A percentile compares a stretch with the other conserved stretches of the same genome.
Evolutionary conservation across 441 rosid genomes (phyloP).

Genomic region (Populus hybrid): DNA sequence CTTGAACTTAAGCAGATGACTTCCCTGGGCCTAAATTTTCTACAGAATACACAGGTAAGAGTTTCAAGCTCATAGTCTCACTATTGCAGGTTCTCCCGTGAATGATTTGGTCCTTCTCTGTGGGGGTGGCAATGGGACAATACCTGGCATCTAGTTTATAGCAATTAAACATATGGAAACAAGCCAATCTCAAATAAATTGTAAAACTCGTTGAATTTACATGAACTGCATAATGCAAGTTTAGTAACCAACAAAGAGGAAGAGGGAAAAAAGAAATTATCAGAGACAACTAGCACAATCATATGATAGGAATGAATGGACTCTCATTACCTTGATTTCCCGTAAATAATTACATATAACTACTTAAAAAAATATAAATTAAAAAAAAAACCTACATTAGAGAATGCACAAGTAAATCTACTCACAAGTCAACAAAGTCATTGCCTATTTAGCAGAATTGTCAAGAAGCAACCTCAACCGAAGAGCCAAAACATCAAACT

Average conservation of each 20-base stretch:
- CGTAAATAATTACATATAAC: neutral
- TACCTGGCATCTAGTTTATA: neutral
- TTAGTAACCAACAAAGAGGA: neutral
- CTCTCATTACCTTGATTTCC: neutral
- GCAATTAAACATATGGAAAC: neutral
- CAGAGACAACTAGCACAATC: neutral
- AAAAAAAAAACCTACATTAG: neutral
- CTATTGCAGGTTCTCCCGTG: neutral
- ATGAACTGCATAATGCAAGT: neutral
- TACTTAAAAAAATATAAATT: neutral
- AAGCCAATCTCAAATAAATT: neutral
- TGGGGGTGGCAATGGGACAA: neutral
- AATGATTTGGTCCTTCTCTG: neutral
- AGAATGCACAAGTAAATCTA: neutral
- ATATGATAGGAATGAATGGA: neutral
- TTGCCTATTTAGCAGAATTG: slow-evolving; percentile 21
- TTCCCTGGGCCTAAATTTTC: no score
- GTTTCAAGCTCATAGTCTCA: neutral
- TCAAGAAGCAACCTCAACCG: slow-evolving; percentile 40
- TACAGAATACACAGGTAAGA: neutral
- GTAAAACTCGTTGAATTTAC: neutral
- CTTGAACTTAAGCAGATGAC: neutral
- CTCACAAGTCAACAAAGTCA: slow-evolving; percentile 9
- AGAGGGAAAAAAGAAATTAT: neutral
- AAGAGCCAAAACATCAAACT: slow-evolving; percentile 28